Evolutionary conservation across 1,139 yeast genomes (phyloP).

Genomic region (Taphrina pruni): DNA sequence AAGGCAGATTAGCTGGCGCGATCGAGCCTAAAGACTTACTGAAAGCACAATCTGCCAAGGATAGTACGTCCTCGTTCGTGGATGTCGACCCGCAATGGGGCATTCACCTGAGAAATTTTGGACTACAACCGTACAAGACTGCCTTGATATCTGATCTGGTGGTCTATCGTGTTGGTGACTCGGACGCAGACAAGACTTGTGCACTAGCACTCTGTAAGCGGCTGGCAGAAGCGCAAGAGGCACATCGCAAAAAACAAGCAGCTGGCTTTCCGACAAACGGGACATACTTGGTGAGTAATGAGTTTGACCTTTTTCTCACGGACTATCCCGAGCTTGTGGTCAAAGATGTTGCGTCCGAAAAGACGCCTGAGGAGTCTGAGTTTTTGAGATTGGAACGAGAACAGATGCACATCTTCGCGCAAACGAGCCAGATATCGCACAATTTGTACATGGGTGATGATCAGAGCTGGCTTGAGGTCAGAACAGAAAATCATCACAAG

Average conservation of each 20-base stretch:
- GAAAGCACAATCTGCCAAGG: conserved; percentile 45
- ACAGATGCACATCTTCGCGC: conserved; percentile 82
- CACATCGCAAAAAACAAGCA: conserved; percentile 1
- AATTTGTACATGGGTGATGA: conserved; percentile 83
- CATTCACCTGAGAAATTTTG: conserved; percentile 74
- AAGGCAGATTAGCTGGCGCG: background rate
- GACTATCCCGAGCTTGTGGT: conserved; percentile 45
- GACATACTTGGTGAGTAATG: conserved; percentile 46
- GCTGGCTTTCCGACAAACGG: conserved; percentile 36
- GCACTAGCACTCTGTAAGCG: conserved; percentile 19
- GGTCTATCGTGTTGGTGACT: conserved; percentile 58
- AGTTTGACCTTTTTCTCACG: conserved; percentile 46
- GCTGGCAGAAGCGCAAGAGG: conserved; percentile 19
- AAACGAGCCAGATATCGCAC: conserved; percentile 60
- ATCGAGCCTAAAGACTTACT: conserved; percentile 39
- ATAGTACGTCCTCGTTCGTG: conserved; percentile 52
- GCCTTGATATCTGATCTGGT: conserved; percentile 72
- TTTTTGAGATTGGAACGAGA: conserved; percentile 74
- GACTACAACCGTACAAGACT: conserved; percentile 73
- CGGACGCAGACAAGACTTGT: conserved; percentile 45
- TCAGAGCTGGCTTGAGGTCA: conserved; percentile 55
- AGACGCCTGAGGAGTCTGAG: conserved; percentile 48
- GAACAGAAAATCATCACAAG: conserved; percentile 34
- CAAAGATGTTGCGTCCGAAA: background rate
- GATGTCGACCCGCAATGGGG: conserved; percentile 71